phyloP scores from a whole-genome alignment of 1,139 yeast species.

The Yarrowia galli region DNA sequence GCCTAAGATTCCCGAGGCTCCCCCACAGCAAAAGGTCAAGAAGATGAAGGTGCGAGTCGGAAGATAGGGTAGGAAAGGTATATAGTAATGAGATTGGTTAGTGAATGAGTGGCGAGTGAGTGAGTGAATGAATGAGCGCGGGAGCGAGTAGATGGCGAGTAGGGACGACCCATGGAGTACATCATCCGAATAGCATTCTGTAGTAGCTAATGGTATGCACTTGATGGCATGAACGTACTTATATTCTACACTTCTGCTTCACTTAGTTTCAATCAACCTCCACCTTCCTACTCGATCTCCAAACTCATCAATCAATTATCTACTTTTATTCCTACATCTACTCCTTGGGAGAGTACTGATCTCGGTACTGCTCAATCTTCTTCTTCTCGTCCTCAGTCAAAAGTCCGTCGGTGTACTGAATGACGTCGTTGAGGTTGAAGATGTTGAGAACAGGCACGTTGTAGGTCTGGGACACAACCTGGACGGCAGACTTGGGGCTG shows the following conservation, averaged over 20 bases:
- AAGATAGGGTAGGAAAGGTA: background rate
- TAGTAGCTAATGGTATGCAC: no score
- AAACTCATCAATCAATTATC: background rate
- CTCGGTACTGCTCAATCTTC: conserved; percentile 50
- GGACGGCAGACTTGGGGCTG: conserved; percentile 76
- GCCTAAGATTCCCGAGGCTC: conserved; percentile 47
- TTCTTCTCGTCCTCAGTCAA: conserved; percentile 54
- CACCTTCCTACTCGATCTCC: no score
- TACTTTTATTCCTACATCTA: background rate
- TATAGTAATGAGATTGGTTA: background rate
- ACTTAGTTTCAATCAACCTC: no score
- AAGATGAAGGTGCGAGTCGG: conserved; percentile 45
- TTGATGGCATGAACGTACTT: no score
- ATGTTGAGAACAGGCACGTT: conserved; percentile 85
- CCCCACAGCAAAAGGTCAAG: conserved; percentile 44
- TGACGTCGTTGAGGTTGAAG: conserved; percentile 76
- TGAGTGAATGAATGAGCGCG: no score
- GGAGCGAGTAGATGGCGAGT: background rate
- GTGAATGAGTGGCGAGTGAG: background rate
- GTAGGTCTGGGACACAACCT: conserved; percentile 73
- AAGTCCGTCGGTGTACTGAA: conserved; percentile 62
- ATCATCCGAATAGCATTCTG: no score
- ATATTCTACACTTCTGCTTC: no score
- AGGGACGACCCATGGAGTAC: background rate
- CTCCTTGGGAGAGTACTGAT: conserved; percentile 44